These are phyloP conservation scores for Fusarium algeriense DNA, from an alignment of 2,329 filamentous ascomycete genomes.

Conservation along the genomic window DNA sequence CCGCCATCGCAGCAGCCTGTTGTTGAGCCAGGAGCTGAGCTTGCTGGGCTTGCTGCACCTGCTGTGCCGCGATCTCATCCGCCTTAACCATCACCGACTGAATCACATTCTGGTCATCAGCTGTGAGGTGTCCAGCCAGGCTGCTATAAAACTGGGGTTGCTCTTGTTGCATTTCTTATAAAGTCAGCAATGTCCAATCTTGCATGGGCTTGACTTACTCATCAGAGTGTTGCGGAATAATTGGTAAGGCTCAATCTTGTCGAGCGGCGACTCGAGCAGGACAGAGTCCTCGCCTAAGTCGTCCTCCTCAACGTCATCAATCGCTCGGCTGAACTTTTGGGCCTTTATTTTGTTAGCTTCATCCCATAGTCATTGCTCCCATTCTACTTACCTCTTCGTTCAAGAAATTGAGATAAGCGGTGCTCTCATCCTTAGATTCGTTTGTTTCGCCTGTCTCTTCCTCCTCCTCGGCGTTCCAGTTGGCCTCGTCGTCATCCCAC, in stretches of 20 bases:
- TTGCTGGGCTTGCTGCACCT: conserved; percentile 46
- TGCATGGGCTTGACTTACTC: conserved; percentile 69
- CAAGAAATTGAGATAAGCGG: conserved; percentile 94
- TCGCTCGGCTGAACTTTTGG: conserved; percentile 81
- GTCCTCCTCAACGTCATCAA: conserved; percentile 80
- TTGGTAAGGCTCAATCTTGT: conserved; percentile 94
- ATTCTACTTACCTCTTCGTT: conserved; percentile 79
- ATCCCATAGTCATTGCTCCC: background rate
- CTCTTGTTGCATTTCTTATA: conserved; percentile 84
- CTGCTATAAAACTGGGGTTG: conserved; percentile 89
- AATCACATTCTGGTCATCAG: conserved; percentile 85
- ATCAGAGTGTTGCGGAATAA: conserved; percentile 86
- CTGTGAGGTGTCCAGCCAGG: conserved; percentile 81
- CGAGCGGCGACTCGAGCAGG: conserved; percentile 91
- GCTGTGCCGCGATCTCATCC: conserved; percentile 56
- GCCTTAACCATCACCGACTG: conserved; percentile 79
- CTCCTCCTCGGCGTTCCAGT: conserved; percentile 82
- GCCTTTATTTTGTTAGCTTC: conserved; percentile 66
- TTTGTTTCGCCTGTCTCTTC: conserved; percentile 72
- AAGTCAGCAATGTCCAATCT: conserved; percentile 42
- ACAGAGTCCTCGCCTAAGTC: conserved; percentile 94
- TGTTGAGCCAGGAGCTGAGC: conserved; percentile 48
- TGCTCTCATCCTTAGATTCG: conserved; percentile 89
- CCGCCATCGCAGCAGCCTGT: conserved; percentile 42
- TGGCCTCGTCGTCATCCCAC: conserved; percentile 83